Evolutionary conservation across 306 rosid genomes (phyloP), one percentile per base, ranked within the genome.

Genomic region (Quercus wislizeni): DNA sequence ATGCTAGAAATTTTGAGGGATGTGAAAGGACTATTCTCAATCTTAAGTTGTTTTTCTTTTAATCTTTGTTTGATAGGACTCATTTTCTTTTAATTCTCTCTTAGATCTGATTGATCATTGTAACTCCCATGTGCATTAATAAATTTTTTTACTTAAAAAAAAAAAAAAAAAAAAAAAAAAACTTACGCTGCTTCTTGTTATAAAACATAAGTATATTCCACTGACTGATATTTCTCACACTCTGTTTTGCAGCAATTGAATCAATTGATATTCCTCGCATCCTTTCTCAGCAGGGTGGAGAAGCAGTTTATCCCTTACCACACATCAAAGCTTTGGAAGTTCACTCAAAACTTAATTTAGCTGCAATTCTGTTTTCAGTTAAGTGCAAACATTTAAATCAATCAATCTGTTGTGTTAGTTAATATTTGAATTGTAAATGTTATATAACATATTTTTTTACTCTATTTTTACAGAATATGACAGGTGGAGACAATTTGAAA

Each of bases 251-350:
- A 96, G 99, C 87, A 71, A 91, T 96, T 87, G 97, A 93, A 88
- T 78, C 96, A 71, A 83, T 96, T 84, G 99, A 96, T 87, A 93
- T 96, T 80, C 98, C 97, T 58, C 97, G 88, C 82, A 85, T 96
- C 89, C 98, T 96, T 82, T 96, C 99, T 76, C 98, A 96, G 89
- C 96, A 90, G 88, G 99, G 96, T 59, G 99, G 99, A 85, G 99
- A 96, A 89, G 84, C 97, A 75, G 97, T 86, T 80, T 96, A 96
- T 83, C 98, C 99, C 71, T 81, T 96, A 65, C 99, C 99, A 0
- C 91, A 88, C 55, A 93, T 96, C 52, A 93, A 88, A 88, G 74
- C 92, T 55, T 70, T 96, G 79, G 97, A 93, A 89, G 89, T 91
- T 86, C 99, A 96, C 88, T 83, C 96, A n/a, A 96, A 93, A 88